phyloP scores from a whole-genome alignment of 2,329 filamentous ascomycete genomes.

The Ophiocordyceps camponoti-leonardi region DNA sequence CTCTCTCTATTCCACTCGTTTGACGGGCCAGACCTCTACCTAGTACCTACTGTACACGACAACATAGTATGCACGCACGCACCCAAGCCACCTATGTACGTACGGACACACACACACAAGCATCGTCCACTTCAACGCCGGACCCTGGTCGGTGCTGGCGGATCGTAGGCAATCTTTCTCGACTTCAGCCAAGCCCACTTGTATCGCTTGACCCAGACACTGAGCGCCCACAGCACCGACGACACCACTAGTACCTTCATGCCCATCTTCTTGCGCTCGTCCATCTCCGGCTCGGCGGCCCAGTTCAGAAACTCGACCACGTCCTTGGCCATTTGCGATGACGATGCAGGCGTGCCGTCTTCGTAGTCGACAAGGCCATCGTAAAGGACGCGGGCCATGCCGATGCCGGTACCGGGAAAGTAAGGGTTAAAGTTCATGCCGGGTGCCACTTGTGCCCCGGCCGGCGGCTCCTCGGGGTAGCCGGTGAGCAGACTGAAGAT shows the following conservation, averaged over 20 bases:
- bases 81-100: conserved; percentile 9
- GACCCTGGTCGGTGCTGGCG: conserved; percentile 40
- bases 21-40: neutral
- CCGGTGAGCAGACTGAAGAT: conserved; percentile 94
- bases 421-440: conserved; percentile 99
- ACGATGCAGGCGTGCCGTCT: conserved; percentile 82
- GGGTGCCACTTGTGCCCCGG: conserved; percentile 66
- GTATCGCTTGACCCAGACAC: conserved; percentile 98
- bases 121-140: conserved; percentile 23
- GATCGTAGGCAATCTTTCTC: conserved; percentile 79
- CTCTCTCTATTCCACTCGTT: neutral
- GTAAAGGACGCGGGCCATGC: conserved; percentile 96
- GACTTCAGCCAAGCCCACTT: conserved; percentile 97
- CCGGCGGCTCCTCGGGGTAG: conserved; percentile 90
- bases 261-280: conserved; percentile 98
- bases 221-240: conserved; percentile 64
- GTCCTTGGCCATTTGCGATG: conserved; percentile 99
- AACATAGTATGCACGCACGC: conserved; percentile 20
- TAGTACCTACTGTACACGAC: too few species aligned
- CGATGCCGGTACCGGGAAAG: conserved; percentile 97
- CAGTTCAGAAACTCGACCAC: conserved; percentile 98
- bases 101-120: conserved; percentile 17
- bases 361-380: conserved; percentile 97
- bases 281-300: conserved; percentile 97
- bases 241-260: conserved; percentile 83